Evolutionary conservation across 768 basidiomycete species (phyloP), one percentile per base, ranked within the genome.

Genomic region (Leccinum subtestaceum): DNA sequence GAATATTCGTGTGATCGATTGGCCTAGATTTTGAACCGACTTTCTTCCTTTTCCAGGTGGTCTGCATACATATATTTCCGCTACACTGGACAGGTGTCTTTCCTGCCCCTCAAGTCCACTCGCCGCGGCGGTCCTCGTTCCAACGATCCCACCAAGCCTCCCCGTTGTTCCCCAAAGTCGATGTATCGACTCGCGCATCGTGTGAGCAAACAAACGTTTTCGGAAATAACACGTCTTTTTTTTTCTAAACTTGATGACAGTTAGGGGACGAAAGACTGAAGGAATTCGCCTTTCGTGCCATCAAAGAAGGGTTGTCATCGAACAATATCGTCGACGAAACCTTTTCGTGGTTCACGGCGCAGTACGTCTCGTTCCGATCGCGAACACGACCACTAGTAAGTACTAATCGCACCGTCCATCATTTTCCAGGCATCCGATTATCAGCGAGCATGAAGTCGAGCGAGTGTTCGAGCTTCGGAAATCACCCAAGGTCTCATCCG

Each of bases 91-190:
- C 67, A 72, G 46, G 61, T 68, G 4, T 67, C 58, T 38, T 71
- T 72, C 53, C 46, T 56, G 15, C 59, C 65, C 19, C 43, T 71
- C 49, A 73, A 67, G 55, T 70, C 72, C 25, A 54, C 59, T 5
- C 56, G 15, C 23, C 23, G 23, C 23, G 23, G 23, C 12, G 45
- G 23, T 17, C 5, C 57, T 27, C 55, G 13, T 5, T 21, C 13
- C 3, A 45, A 40, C 8, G 31, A 15, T n/a, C 19, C n/a, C 5
- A 46, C 15, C 12, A 40, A 25, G 0, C 47, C 58, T 21, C 62
- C 65, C 5, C 1, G 50, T 19, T 75, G 74, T 25, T 76, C 74
- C 17, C 74, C 75, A 57, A 75, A 76, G 65, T 75, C 74, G 10
- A 75, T 76, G 75, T 76, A 74, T 63, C 71, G 74, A 53, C 63